Percentiles rank a stretch among this genome's conserved stretches.
Evolutionary conservation across 768 basidiomycete genomes (phyloP).

Genomic region (Macrocybe gigantea): DNA sequence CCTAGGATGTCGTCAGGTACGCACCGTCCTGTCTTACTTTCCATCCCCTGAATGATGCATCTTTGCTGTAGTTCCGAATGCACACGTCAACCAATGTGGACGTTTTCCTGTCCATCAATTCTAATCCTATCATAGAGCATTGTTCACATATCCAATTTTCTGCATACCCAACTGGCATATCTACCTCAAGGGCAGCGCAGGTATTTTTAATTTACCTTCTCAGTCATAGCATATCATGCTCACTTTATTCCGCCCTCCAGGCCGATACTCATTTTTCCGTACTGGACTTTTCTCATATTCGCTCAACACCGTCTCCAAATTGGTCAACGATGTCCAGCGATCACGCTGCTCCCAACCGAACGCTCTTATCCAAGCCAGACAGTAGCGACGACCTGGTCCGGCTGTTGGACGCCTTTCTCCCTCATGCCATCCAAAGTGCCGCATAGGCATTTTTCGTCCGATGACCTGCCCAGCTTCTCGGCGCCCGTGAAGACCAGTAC

Average conservation of each 20-base stretch:
- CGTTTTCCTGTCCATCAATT: slow-evolving; percentile 60
- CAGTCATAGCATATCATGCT: neutral
- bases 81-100: slow-evolving; percentile 63
- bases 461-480: too few species aligned
- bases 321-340: slow-evolving; percentile 41
- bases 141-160: slow-evolving; percentile 60
- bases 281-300: slow-evolving; percentile 85
- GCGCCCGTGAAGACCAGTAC: too few species aligned
- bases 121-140: slow-evolving; percentile 79
- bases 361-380: too few species aligned
- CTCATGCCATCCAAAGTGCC: too few species aligned
- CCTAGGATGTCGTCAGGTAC: slow-evolving; percentile 78
- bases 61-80: slow-evolving; percentile 69
- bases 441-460: too few species aligned
- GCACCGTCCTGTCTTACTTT: slow-evolving; percentile 2
- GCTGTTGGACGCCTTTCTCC: too few species aligned
- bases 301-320: slow-evolving; percentile 71
- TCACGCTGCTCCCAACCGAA: neutral
- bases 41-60: neutral
- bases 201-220: neutral
- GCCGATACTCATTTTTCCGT: slow-evolving; percentile 41
- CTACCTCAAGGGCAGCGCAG: slow-evolving; percentile 10
- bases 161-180: slow-evolving; percentile 45
- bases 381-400: too few species aligned
- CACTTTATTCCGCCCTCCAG: slow-evolving; percentile 9